These are phyloP conservation scores for Taiozyma onychis DNA, from an alignment of 1,139 yeast species.

Conservation along the genomic window DNA sequence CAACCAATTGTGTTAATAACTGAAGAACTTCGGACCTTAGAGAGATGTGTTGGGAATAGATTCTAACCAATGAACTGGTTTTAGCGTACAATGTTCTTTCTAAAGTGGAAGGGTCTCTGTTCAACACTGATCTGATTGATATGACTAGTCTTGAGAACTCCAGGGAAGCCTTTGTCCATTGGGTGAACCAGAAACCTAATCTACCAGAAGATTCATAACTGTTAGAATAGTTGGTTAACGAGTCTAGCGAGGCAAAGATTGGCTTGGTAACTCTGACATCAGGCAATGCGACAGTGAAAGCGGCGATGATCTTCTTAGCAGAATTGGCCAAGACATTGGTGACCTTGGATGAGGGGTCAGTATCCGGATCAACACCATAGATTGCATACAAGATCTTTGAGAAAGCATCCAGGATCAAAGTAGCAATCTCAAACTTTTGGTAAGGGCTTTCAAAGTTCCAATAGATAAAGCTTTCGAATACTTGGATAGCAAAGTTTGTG, in stretches of 20 bases:
- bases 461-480: conserved; percentile 68
- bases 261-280: conserved; percentile 56
- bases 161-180: conserved; percentile 31
- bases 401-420: conserved; percentile 50
- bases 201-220: conserved; percentile 39
- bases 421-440: conserved; percentile 62
- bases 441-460: conserved; percentile 57
- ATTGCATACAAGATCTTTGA: conserved; percentile 48
- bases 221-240: conserved; percentile 34
- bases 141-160: conserved; percentile 41
- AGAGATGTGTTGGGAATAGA: conserved; percentile 45
- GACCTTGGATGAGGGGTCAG: conserved; percentile 35
- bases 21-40: conserved; percentile 50
- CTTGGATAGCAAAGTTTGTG: conserved; percentile 49
- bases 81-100: conserved; percentile 55
- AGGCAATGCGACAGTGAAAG: conserved; percentile 50
- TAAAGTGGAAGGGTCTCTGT: conserved; percentile 52
- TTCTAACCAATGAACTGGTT: conserved; percentile 52
- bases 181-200: conserved; percentile 22
- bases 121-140: conserved; percentile 47
- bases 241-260: conserved; percentile 45
- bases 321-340: conserved; percentile 47
- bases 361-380: conserved; percentile 49
- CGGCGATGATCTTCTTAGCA: conserved; percentile 43
- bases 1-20: conserved; percentile 56